phyloP scores from a whole-genome alignment of 768 basidiomycete genomes.

The Rhodotorula babjevae region DNA sequence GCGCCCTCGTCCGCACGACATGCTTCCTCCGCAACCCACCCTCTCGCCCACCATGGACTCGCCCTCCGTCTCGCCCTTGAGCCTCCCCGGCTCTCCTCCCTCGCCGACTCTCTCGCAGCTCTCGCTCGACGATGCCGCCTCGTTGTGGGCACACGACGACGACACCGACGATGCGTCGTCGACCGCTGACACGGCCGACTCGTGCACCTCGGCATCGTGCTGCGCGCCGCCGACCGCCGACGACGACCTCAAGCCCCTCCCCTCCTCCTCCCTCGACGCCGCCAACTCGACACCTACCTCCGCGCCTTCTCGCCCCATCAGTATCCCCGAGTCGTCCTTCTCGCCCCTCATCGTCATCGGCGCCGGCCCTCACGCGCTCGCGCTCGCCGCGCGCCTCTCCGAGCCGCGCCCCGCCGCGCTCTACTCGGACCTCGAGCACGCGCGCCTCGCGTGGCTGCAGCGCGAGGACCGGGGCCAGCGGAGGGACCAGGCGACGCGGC shows the following conservation, averaged over 20 bases:
- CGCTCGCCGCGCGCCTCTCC: constrained; percentile 35
- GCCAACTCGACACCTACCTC: not conserved
- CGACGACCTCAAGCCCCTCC: not conserved
- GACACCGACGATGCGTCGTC: not conserved
- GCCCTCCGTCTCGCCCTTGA: constrained; percentile 15
- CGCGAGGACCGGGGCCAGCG: constrained; percentile 6
- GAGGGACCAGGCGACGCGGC: not conserved
- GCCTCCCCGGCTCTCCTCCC: not conserved
- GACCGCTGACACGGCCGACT: not conserved
- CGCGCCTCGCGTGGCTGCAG: constrained; percentile 40
- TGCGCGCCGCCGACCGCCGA: not conserved
- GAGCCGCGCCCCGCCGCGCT: constrained; percentile 40
- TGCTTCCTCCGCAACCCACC: not conserved
- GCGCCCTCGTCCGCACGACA: not conserved
- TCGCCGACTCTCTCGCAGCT: constrained; percentile 1
- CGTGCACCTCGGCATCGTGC: not conserved
- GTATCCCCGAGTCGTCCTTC: constrained; percentile 5
- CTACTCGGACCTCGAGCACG: constrained; percentile 44
- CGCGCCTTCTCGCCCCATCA: not conserved
- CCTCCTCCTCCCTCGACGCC: no score
- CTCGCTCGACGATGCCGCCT: not conserved
- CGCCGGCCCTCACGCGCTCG: constrained; percentile 43
- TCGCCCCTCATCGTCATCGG: constrained; percentile 40
- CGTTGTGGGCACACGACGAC: not conserved
- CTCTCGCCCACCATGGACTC: not conserved